Evolutionary conservation across 106 monocot species (phyloP).

Genomic region (Phalaenopsis equestris): DNA sequence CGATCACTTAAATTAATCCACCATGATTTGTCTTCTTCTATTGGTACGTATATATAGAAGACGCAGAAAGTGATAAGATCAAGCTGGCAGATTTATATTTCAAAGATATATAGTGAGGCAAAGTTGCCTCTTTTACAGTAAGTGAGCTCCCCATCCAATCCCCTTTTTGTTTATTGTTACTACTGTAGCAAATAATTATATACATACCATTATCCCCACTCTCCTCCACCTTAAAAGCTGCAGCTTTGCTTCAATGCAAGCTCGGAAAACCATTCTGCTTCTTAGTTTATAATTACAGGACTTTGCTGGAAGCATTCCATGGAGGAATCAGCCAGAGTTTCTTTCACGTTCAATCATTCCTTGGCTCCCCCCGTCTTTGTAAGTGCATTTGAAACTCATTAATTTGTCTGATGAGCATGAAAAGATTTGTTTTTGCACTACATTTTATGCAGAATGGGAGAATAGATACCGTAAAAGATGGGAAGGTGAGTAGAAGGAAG

Average conservation of each 20-base stretch:
- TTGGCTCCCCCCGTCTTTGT: neutral
- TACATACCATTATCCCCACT: no score
- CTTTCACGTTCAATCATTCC: neutral
- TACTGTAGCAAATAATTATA: no score
- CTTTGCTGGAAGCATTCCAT: neutral
- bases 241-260: no score
- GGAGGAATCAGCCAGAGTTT: conserved; percentile 1
- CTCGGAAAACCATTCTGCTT: no score
- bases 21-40: neutral
- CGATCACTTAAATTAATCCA: no score
- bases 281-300: no score
- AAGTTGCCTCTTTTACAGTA: neutral
- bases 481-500: conserved; percentile 6
- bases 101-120: neutral
- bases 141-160: no score
- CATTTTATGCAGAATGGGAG: conserved; percentile 17
- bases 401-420: neutral
- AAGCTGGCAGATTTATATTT: neutral
- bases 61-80: neutral
- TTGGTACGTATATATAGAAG: neutral
- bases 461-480: conserved; percentile 9
- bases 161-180: no score
- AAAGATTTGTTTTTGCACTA: neutral
- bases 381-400: neutral
- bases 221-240: no score